These are phyloP conservation scores for Grammothele lineata DNA, from an alignment of 768 basidiomycete genomes.

Conservation along the genomic window DNA sequence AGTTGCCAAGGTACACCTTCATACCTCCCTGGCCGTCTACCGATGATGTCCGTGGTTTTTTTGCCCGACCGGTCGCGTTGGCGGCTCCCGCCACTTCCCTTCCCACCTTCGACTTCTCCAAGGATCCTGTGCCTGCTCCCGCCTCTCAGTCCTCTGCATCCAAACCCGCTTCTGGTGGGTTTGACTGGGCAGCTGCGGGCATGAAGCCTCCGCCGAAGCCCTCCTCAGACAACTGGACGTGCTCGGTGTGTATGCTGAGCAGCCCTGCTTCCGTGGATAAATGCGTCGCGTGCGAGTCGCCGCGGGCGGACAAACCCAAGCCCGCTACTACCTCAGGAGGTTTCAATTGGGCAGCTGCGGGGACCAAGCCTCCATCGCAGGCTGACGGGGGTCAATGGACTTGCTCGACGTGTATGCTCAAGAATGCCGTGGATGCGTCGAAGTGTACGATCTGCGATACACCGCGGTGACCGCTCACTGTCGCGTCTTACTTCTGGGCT, in stretches of 20 bases:
- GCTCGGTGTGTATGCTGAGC: conserved; percentile 44
- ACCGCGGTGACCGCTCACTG: too few species aligned
- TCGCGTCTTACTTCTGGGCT: neutral
- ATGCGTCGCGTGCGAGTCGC: conserved; percentile 42
- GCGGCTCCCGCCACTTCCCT: conserved; percentile 38
- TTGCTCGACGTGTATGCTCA: conserved; percentile 28
- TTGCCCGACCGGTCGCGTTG: conserved; percentile 35
- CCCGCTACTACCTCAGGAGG: conserved; percentile 14
- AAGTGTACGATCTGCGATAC: conserved; percentile 50
- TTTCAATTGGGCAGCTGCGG: conserved; percentile 30
- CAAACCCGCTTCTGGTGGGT: conserved; percentile 35
- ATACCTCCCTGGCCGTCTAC: conserved; percentile 17
- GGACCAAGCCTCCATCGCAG: conserved; percentile 20
- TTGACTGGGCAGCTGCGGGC: conserved; percentile 63
- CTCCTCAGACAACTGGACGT: conserved; percentile 46
- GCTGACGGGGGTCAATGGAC: conserved; percentile 20
- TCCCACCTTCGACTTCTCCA: conserved; percentile 38
- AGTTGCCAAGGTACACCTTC: conserved; percentile 35
- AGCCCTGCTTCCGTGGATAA: conserved; percentile 39
- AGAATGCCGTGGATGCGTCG: conserved; percentile 40
- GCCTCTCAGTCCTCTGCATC: conserved; percentile 1
- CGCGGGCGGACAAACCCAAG: conserved; percentile 17
- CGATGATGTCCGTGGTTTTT: conserved; percentile 20
- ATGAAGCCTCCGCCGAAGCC: conserved; percentile 39
- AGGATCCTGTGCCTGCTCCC: conserved; percentile 17